Base-by-base conservation (phyloP, 192 early-diverging fungal species). In the Phycomyces nitens region DNA sequence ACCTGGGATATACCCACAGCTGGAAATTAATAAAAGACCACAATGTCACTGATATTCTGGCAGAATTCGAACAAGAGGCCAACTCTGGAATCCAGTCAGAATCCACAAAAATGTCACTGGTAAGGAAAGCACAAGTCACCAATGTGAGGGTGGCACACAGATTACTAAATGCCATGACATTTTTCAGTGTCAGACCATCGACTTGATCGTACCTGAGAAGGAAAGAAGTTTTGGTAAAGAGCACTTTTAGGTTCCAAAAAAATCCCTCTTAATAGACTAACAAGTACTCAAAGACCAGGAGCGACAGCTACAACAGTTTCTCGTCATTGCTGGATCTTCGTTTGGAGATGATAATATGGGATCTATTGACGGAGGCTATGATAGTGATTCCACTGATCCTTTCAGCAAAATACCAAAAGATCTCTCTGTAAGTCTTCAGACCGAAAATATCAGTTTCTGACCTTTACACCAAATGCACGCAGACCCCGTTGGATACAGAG, bases 1-100 rank as follows among this genome's bases (percentile, higher is more conserved):
- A 53, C 11, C 29, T 54, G 22, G 71, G 65, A 21, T 73, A 68
- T 50, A 42, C 52, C 6, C 64, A 73, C 15, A 47, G 53, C 34
- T 73, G 71, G 65, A 73, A 58, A 24, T 38, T 73, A 53, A 21
- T 60, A 11, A 69, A 69, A 51, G 61, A 66, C 6, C 51, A 58
- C 60, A 15, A 60, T 40, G 52, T 66, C 22, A 15, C 50, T 22
- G 16, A 58, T 26, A 3, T 18, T 26, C 20, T 47, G 15, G 12
- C 44, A 47, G 44, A 51, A 10, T 6, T 34, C 26, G 16, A 49
- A 61, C 49, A 24, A 29, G 16, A 43, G 12, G 1, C 21, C n/a
- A 7, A 34, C 26, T 29, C 34, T 34, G 21, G 60, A 49, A 24
- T 61, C 22, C 14, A 24, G 16, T 6, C 43, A 14, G 41, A 29